Percentiles rank a stretch among this genome's conserved stretches.
phyloP scores from a whole-genome alignment of 768 basidiomycete species.

The Cantharellus anzutake region DNA sequence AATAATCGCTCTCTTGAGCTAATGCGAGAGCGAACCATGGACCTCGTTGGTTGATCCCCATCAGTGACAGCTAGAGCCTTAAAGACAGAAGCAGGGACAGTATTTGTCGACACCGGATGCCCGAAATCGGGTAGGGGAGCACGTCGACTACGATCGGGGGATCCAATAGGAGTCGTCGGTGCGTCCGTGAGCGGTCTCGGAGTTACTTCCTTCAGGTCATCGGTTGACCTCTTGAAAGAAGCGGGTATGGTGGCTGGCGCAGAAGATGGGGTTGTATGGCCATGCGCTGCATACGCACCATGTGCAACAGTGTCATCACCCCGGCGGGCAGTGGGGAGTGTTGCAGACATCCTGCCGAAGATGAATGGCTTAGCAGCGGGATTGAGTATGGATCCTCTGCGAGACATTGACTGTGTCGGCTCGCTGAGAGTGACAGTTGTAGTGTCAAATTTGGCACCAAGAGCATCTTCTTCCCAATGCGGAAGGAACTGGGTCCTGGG shows the following conservation, averaged over 20 bases:
- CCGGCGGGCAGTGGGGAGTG: background rate
- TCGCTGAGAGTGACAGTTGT: background rate
- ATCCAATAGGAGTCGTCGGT: conserved; percentile 33
- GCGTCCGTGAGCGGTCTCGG: conserved; percentile 17
- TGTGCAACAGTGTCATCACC: background rate
- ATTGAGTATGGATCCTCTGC: conserved; percentile 17
- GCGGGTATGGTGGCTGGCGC: conserved; percentile 5
- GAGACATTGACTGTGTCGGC: conserved; percentile 22
- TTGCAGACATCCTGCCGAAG: conserved; percentile 34
- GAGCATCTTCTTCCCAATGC: too few relatives aligned
- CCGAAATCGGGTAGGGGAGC: conserved; percentile 38
- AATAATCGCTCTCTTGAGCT: conserved; percentile 41
- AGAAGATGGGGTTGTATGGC: background rate
- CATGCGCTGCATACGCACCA: background rate
- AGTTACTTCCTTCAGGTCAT: background rate
- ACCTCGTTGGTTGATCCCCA: conserved; percentile 46
- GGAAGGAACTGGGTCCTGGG: background rate
- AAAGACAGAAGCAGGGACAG: conserved; percentile 72
- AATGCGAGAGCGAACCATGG: conserved; percentile 55
- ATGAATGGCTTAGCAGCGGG: conserved; percentile 41
- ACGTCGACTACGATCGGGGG: background rate
- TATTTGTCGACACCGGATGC: conserved; percentile 43
- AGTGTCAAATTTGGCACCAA: background rate
- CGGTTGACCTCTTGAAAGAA: conserved; percentile 18
- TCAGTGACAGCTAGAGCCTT: conserved; percentile 43